These are phyloP conservation scores for Chondrostereum purpureum DNA, from an alignment of 1,284 basidiomycete genomes.

Conservation along the genomic window DNA sequence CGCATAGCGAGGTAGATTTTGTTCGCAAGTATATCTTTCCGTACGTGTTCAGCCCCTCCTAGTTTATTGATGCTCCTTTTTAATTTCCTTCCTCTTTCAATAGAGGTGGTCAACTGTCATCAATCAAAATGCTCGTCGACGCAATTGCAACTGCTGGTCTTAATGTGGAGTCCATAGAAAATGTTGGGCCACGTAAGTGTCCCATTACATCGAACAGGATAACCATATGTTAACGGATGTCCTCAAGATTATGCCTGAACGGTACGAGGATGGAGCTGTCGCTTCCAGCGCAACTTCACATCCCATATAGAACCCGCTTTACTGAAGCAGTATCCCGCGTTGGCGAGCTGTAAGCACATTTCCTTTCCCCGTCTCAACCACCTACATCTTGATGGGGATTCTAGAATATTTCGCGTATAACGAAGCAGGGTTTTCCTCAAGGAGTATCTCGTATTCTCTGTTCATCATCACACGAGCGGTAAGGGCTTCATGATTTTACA, in stretches of 20 bases:
- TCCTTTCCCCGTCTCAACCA: background rate
- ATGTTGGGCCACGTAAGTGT: conserved; percentile 32
- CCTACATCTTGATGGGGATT: background rate
- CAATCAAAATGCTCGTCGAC: conserved; percentile 28
- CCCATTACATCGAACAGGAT: too few species aligned
- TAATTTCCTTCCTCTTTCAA: too few species aligned
- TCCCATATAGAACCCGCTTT: conserved; percentile 31
- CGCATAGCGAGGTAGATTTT: conserved; percentile 37
- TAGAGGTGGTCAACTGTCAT: conserved; percentile 36
- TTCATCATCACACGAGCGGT: conserved; percentile 13
- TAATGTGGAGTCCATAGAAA: conserved; percentile 36
- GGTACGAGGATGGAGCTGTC: conserved; percentile 38
- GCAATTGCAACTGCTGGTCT: conserved; percentile 29
- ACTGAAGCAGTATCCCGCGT: conserved; percentile 28
- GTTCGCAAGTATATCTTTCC: conserved; percentile 44
- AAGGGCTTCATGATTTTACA: too few species aligned
- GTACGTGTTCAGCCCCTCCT: too few species aligned
- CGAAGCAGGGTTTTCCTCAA: conserved; percentile 14
- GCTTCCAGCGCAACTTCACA: conserved; percentile 36
- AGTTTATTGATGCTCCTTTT: too few species aligned
- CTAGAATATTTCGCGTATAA: conserved; percentile 14
- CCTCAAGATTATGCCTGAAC: conserved; percentile 40
- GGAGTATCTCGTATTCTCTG: conserved; percentile 12
- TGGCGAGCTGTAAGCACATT: conserved; percentile 22
- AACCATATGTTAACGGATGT: background rate